These are phyloP conservation scores for Draba incana DNA, from an alignment of 345 rosid species.

Conservation along the genomic window DNA sequence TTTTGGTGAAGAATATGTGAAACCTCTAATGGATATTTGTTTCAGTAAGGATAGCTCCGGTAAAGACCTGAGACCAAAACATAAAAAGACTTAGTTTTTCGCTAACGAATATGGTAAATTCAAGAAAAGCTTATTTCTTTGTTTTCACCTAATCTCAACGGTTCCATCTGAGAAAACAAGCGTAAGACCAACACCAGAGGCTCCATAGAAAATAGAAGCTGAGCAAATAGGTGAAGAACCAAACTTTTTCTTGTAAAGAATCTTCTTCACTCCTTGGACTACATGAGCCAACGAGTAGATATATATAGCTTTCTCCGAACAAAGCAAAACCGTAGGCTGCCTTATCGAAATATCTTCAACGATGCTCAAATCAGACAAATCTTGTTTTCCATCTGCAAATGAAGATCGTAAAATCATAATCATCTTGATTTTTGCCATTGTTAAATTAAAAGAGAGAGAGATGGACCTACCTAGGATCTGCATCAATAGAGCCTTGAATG, in stretches of 20 bases:
- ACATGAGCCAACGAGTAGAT: constrained; percentile 69
- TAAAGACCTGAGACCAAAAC: constrained; percentile 53
- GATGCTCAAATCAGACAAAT: constrained; percentile 42
- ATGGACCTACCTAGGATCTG: constrained; percentile 62
- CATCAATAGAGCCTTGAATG: constrained; percentile 78
- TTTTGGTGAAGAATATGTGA: constrained; percentile 53
- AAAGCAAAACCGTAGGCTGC: constrained; percentile 62
- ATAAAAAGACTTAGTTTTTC: background rate
- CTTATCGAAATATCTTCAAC: constrained; percentile 51
- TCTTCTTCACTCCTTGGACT: constrained; percentile 87
- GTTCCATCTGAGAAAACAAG: constrained; percentile 70
- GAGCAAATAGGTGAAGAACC: constrained; percentile 68
- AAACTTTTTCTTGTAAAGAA: constrained; percentile 82
- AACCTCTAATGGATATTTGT: constrained; percentile 70
- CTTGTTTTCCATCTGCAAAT: constrained; percentile 60
- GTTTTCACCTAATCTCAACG: constrained; percentile 75
- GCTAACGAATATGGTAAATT: background rate
- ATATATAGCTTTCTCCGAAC: constrained; percentile 88
- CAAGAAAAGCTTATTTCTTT: background rate
- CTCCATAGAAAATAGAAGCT: constrained; percentile 71
- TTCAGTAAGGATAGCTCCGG: constrained; percentile 73
- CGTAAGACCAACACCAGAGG: constrained; percentile 66
- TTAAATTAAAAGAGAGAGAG: background rate
- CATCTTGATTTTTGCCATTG: background rate
- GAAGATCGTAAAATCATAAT: constrained; percentile 18